Percentiles rank a stretch among this genome's conserved stretches.
Evolutionary conservation across 2,329 filamentous ascomycete genomes (phyloP).

Genomic region (Mollisia scopiformis): DNA sequence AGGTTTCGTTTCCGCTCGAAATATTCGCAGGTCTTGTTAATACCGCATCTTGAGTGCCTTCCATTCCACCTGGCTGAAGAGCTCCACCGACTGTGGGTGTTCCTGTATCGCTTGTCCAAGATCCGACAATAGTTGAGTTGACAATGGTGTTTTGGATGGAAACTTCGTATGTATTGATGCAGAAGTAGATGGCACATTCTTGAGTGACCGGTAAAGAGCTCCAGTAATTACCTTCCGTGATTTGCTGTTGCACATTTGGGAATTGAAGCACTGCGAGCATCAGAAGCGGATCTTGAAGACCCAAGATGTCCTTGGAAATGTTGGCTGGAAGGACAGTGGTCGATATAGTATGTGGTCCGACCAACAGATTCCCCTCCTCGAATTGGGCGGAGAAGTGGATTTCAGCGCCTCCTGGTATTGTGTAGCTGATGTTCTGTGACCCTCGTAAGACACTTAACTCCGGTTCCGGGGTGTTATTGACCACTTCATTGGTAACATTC

Average conservation of each 20-base stretch:
- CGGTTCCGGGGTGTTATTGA: neutral
- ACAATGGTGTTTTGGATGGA: constrained; percentile 1
- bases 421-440: constrained; percentile 6
- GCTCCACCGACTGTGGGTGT: constrained; percentile 11
- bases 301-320: neutral
- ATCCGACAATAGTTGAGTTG: neutral
- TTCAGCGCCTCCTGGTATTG: constrained; percentile 3
- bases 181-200: constrained; percentile 11
- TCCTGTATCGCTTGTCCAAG: constrained; percentile 8
- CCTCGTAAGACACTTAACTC: neutral
- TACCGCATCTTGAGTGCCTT: constrained; percentile 7
- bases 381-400: constrained; percentile 2
- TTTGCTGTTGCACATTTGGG: neutral
- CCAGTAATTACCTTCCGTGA: constrained; percentile 1
- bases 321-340: neutral
- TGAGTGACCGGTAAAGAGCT: constrained; percentile 3
- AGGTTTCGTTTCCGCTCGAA: constrained; percentile 3
- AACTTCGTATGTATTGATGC: constrained; percentile 12
- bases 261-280: constrained; percentile 3
- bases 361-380: neutral
- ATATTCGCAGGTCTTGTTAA: neutral
- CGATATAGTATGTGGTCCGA: neutral
- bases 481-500: constrained; percentile 4
- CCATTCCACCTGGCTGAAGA: neutral
- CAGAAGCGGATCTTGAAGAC: constrained; percentile 3